Percentiles rank a stretch among this genome's conserved stretches.
phyloP scores from a whole-genome alignment of 2,329 filamentous ascomycete genomes.

The Venturia oleaginea region DNA sequence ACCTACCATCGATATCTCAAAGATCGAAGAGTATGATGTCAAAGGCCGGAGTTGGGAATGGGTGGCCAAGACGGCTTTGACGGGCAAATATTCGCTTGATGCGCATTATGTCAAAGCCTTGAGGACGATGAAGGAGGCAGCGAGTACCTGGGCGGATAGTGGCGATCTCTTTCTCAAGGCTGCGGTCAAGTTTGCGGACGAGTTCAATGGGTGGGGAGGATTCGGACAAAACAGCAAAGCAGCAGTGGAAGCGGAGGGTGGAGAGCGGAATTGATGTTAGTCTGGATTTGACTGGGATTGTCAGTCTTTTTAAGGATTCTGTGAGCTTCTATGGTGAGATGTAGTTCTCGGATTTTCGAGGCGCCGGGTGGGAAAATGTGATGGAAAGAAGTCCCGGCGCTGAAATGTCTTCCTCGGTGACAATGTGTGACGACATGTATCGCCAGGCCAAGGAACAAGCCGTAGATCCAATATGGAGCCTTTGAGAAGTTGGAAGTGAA shows the following conservation, averaged over 20 bases:
- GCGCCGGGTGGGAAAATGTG: background rate
- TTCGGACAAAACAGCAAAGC: slow-evolving; percentile 21
- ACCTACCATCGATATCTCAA: slow-evolving; percentile 60
- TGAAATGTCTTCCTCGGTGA: background rate
- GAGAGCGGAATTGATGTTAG: background rate
- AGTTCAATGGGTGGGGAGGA: slow-evolving; percentile 60
- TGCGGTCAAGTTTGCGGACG: slow-evolving; percentile 63
- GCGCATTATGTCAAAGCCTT: slow-evolving; percentile 70
- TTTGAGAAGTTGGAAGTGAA: too few relatives aligned
- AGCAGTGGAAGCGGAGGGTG: background rate
- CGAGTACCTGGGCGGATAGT: slow-evolving; percentile 64
- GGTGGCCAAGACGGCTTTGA: slow-evolving; percentile 62
- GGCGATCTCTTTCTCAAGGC: slow-evolving; percentile 57
- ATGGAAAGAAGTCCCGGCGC: background rate
- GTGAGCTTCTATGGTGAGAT: background rate
- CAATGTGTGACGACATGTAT: background rate
- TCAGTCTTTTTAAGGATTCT: background rate
- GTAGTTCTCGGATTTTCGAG: background rate
- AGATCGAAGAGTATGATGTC: slow-evolving; percentile 51
- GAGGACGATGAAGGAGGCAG: slow-evolving; percentile 65
- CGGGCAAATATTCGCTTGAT: slow-evolving; percentile 59
- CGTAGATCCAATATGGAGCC: background rate
- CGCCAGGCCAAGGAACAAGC: background rate
- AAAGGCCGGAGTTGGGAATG: slow-evolving; percentile 66
- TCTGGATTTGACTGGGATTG: background rate